Percentiles rank a stretch among this genome's conserved stretches.
phyloP scores from a whole-genome alignment of 2,329 filamentous ascomycete genomes.

The Taxawa tesnikishii region DNA sequence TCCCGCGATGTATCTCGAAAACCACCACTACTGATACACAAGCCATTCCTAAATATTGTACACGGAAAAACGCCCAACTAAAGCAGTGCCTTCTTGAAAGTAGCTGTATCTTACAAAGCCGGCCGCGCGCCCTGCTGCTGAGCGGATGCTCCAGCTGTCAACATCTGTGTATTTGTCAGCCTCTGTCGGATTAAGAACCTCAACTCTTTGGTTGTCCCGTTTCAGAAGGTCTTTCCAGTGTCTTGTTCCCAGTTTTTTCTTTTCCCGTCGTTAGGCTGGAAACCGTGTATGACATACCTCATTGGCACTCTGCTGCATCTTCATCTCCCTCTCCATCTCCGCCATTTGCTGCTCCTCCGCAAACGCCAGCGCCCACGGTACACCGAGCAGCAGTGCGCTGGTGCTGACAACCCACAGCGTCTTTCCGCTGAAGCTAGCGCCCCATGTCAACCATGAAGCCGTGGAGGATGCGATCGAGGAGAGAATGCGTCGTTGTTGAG shows the following conservation, averaged over 20 bases:
- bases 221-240: too few species aligned
- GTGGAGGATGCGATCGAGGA: constrained; percentile 34
- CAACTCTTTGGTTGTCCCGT: constrained; percentile 1
- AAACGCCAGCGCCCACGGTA: constrained; percentile 86
- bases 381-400: constrained; percentile 75
- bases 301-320: constrained; percentile 83
- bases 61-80: background rate
- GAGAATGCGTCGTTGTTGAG: constrained; percentile 30
- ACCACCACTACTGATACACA: too few species aligned
- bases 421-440: constrained; percentile 65
- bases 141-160: background rate
- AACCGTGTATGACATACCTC: constrained; percentile 48
- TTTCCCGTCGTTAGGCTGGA: too few species aligned
- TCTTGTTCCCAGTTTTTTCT: too few species aligned
- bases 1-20: too few species aligned
- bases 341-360: constrained; percentile 93
- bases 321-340: constrained; percentile 96
- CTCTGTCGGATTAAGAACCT: background rate
- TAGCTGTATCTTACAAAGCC: background rate
- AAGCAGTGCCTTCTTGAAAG: too few species aligned
- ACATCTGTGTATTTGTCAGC: background rate
- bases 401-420: constrained; percentile 85
- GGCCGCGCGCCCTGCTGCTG: background rate
- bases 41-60: background rate
- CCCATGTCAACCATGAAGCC: constrained; percentile 45